Conservation (phyloP, 257 asterid species). For the Salvia rosmarinus region DNA sequence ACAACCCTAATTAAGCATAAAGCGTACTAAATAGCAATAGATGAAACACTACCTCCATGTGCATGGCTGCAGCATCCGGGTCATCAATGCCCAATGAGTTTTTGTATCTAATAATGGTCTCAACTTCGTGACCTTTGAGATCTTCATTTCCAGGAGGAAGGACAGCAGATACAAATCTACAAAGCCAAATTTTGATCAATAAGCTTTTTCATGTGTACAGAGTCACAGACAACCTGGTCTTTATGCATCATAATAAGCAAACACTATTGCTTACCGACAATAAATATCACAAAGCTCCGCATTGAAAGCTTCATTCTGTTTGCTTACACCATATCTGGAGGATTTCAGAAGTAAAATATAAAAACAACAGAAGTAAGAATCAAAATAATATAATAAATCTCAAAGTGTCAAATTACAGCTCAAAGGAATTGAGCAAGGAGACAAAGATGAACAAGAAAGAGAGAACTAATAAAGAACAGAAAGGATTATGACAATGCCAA, state of each 20-base stretch:
- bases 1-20: neutral
- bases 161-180: slow-evolving; percentile 75
- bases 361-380: slow-evolving; percentile 15
- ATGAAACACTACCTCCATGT: slow-evolving; percentile 77
- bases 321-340: slow-evolving; percentile 88
- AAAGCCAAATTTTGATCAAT: slow-evolving; percentile 6
- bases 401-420: neutral
- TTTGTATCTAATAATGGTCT: slow-evolving; percentile 70
- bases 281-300: slow-evolving; percentile 92
- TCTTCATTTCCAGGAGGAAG: slow-evolving; percentile 86
- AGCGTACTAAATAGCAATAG: neutral
- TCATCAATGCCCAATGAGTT: slow-evolving; percentile 94
- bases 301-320: slow-evolving; percentile 81
- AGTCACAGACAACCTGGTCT: slow-evolving; percentile 17
- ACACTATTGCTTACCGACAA: slow-evolving; percentile 59
- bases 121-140: slow-evolving; percentile 91
- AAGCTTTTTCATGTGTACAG: neutral
- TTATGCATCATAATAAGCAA: neutral
- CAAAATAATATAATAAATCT: slow-evolving; percentile 4
- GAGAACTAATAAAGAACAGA: neutral
- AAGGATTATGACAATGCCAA: neutral
- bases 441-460: neutral
- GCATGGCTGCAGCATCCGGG: slow-evolving; percentile 97
- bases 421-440: neutral
- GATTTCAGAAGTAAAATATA: slow-evolving; percentile 25